Conservation (phyloP, 352 stramenopile species). For the Globisporangium solare region DNA sequence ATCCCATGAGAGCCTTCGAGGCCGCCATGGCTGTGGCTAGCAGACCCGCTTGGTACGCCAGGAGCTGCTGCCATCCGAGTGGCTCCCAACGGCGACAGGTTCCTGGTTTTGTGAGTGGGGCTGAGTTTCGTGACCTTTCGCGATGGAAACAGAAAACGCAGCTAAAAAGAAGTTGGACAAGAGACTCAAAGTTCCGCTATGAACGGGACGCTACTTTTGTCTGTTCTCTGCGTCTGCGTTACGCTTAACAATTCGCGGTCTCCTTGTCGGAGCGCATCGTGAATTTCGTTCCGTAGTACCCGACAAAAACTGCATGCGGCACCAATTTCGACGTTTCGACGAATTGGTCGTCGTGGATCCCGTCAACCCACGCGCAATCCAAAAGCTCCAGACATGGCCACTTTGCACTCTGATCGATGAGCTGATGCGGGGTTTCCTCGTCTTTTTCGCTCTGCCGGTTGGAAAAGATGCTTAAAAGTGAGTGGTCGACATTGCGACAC, state of each 20-base stretch:
- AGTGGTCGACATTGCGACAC: conserved; percentile 11
- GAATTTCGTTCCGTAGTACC: conserved; percentile 22
- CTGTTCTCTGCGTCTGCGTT: too few relatives aligned
- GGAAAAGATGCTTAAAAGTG: conserved; percentile 11
- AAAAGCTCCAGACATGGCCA: conserved; percentile 16
- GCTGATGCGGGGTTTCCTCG: neutral
- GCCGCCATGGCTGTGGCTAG: too few relatives aligned
- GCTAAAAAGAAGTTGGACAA: too few relatives aligned
- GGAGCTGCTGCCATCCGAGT: conserved; percentile 1
- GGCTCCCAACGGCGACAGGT: neutral
- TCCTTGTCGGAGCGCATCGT: neutral
- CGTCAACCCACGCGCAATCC: conserved; percentile 24
- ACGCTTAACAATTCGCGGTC: neutral
- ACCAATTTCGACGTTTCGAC: neutral
- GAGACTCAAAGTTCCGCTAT: too few relatives aligned
- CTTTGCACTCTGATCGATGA: neutral
- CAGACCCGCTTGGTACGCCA: neutral
- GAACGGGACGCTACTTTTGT: too few relatives aligned
- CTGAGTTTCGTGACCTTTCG: neutral
- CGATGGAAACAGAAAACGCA: too few relatives aligned
- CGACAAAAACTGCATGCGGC: conserved; percentile 7
- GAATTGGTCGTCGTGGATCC: conserved; percentile 15
- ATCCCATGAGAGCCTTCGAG: conserved; percentile 41
- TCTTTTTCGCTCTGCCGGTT: conserved; percentile 1
- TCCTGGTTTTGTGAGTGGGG: neutral